Conservation (phyloP, 495 filamentous ascomycete species). For the Tuber aestivum region DNA sequence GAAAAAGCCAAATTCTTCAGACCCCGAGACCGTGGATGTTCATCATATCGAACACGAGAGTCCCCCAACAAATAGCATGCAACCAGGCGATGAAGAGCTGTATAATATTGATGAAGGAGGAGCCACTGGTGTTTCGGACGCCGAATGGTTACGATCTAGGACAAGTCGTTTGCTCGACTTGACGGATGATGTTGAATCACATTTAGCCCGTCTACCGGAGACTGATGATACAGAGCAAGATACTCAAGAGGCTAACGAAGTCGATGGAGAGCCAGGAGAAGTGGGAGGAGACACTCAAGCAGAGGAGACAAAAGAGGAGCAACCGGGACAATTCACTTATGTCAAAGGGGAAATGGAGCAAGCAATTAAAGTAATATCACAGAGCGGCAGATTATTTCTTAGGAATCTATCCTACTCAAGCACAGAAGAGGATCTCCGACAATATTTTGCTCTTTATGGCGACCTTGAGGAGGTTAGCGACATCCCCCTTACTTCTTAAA, state of each 20-base stretch:
- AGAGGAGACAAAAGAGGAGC: conserved; percentile 38
- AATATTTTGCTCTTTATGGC: conserved; percentile 64
- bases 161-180: conserved; percentile 87
- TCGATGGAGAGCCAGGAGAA: conserved; percentile 30
- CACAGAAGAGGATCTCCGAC: conserved; percentile 68
- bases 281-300: conserved; percentile 30
- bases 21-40: neutral
- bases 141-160: conserved; percentile 87
- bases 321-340: conserved; percentile 19
- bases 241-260: conserved; percentile 21
- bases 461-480: conserved; percentile 78
- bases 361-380: conserved; percentile 49
- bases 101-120: conserved; percentile 8
- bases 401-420: conserved; percentile 80
- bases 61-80: neutral
- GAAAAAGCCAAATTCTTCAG: conserved; percentile 44
- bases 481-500: conserved; percentile 8
- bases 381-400: conserved; percentile 70
- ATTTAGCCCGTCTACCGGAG: conserved; percentile 19
- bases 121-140: conserved; percentile 55
- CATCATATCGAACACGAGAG: conserved; percentile 25
- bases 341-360: conserved; percentile 43
- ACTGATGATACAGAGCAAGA: neutral
- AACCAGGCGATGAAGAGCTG: conserved; percentile 5
- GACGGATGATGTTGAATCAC: conserved; percentile 58